Percentiles rank a stretch among this genome's conserved stretches.
Evolutionary conservation across 2,329 filamentous ascomycete species (phyloP).

Genomic region (Pyricularia sp.): DNA sequence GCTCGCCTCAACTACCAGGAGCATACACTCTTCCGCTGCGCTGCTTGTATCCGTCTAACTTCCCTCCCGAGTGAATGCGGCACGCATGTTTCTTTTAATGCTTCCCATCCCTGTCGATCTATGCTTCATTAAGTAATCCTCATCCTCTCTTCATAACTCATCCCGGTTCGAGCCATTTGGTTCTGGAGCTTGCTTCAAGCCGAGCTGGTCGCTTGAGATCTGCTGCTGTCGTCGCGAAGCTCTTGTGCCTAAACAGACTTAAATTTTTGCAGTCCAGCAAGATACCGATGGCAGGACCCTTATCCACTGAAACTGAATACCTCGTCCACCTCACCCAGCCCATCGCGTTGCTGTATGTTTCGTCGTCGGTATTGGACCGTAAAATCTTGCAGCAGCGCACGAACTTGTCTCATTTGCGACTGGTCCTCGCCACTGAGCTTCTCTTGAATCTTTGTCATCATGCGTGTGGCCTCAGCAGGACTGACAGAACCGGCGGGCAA

Average conservation of each 20-base stretch:
- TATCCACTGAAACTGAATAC: background rate
- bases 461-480: conserved; percentile 63
- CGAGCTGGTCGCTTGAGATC: background rate
- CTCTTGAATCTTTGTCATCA: conserved; percentile 71
- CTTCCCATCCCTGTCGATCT: background rate
- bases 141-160: background rate
- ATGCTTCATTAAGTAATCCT: background rate
- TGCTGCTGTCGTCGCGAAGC: background rate
- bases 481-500: conserved; percentile 73
- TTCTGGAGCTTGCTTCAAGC: background rate
- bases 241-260: background rate
- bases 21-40: background rate
- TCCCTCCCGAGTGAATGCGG: background rate
- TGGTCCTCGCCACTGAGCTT: conserved; percentile 53
- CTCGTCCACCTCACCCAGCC: conserved; percentile 75
- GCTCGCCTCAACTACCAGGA: background rate
- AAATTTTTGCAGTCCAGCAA: background rate
- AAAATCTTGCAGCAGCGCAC: conserved; percentile 84
- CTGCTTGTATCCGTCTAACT: background rate
- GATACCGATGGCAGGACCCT: background rate
- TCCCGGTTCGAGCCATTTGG: background rate
- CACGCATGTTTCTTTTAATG: background rate
- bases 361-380: conserved; percentile 86
- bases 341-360: conserved; percentile 90
- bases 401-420: conserved; percentile 58